Base-by-base conservation (phyloP, 257 asterid genomes). In the Nicotiana obtusifolia region DNA sequence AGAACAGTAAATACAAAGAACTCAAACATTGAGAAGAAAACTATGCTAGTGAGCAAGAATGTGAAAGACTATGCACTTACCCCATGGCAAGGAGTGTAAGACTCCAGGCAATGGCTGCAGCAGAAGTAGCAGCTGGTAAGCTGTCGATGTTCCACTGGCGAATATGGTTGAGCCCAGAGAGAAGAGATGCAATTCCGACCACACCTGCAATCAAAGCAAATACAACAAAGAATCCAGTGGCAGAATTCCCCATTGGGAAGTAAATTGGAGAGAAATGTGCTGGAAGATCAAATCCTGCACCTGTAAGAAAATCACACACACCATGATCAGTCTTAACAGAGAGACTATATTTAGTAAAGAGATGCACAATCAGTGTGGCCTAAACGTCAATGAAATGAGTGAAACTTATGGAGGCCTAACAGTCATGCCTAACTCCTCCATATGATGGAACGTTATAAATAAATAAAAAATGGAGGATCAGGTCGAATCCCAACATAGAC, bases 41-140 rank as follows among this genome's bases (percentile, higher is more conserved):
- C 47, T 37, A 37, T 37, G 11, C 49, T 41, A 41, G 49, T 41
- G 49, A 9, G 49, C 49, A 41, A 41, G 13, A 41, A 41, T 41
- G 49, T 9, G 49, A 41, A 41, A 41, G 49, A 41, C 49, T 41
- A 41, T 41, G 13, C 49, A 41, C 10, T 81, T 89, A 95, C 99
- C 99, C 98, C 97, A 91, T 93, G 88, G 99, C 97, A 44, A 94
- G 97, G 76, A 89, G 89, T 31, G 98, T 95, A 15, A 94, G 97
- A 71, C 90, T 86, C 98, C 97, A 95, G 57, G 98, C 93, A 53
- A 92, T 85, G 73, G 86, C 53, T 61, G 97, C 99, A 54, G 93
- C 88, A 16, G 97, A 81, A 65, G 90, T 86, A 14, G 97, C 97
- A 15, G 91, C 88, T 10, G 94, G 85, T 87, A 91, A 31, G 87